phyloP scores from a whole-genome alignment of 1,284 basidiomycete species.

The Abortiporus biennis region DNA sequence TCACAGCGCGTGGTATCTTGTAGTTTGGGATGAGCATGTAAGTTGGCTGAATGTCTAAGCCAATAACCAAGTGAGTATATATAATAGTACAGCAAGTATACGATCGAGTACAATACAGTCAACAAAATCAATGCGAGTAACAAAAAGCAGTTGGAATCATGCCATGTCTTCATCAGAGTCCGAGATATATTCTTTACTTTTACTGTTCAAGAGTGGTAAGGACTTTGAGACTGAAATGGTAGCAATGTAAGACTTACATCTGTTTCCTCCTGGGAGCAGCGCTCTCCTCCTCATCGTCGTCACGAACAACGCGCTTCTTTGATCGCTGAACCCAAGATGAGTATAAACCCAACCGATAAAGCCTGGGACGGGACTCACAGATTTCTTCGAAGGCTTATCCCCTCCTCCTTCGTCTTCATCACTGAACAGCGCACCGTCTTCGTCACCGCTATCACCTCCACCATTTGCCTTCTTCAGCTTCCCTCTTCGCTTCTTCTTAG shows the following conservation, averaged over 20 bases:
- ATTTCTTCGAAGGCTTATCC: slow-evolving; percentile 63
- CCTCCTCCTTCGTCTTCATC: slow-evolving; percentile 51
- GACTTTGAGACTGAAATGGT: slow-evolving; percentile 5
- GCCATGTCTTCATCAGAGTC: slow-evolving; percentile 72
- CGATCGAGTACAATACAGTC: no score
- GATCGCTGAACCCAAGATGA: slow-evolving; percentile 32
- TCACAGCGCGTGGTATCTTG: no score
- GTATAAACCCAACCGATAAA: no score
- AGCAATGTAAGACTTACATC: slow-evolving; percentile 44
- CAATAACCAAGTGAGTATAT: no score
- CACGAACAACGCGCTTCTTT: slow-evolving; percentile 70
- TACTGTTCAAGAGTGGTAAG: slow-evolving; percentile 36
- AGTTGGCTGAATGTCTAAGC: no score
- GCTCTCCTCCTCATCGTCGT: slow-evolving; percentile 63
- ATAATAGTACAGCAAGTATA: no score
- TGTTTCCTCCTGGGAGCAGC: slow-evolving; percentile 61
- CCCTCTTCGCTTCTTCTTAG: slow-evolving; percentile 23
- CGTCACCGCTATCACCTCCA: slow-evolving; percentile 28
- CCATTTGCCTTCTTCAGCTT: slow-evolving; percentile 21
- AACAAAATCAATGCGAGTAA: no score
- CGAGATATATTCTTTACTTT: slow-evolving; percentile 74
- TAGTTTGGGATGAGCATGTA: no score
- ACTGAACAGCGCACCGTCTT: slow-evolving; percentile 58
- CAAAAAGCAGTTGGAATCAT: no score
- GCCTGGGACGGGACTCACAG: slow-evolving; percentile 34